Base-by-base conservation (phyloP, 495 filamentous ascomycete genomes). In the Delitschia confertaspora region DNA sequence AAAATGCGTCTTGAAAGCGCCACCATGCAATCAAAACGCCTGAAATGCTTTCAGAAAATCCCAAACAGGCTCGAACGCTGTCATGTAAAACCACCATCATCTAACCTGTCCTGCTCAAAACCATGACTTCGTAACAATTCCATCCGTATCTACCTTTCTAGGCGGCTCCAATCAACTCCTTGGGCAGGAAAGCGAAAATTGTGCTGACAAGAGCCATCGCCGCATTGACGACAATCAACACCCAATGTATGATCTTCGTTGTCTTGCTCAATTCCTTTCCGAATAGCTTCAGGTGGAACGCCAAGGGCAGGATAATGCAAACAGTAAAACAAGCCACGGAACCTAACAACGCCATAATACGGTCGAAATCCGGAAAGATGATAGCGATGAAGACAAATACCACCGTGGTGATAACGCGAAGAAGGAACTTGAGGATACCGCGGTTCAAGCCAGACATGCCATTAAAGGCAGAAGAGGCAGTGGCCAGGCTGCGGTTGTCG, bases 231-330 rank as follows among this genome's bases (percentile, higher is more conserved):
- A 76, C 62, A 53, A 95, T 81, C 58, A 95, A 60, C 44, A 68
- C 59, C 70, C 76, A 87, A 55, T 82, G 75, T 20, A 85, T 52
- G 2, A 75, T 58, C 46, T 75, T 76, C 58, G 95, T 85, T 29
- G 60, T 54, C 3, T 58, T 56, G n/a, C 67, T 63, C 36, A 98
- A 76, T 53, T 93, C 79, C 19, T 76, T 69, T n/a, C 78, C 78
- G 60, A 95, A 98, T 17, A 98, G 79, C 67, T 88, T 94, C 41
- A 98, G 66, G 58, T 98, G 84, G 56, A 98, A 98, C 16, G 84
- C 72, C 19, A 93, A 61, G 3, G 91, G 91, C 47, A 59, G 33
- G 45, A 93, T 88, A 46, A 98, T 81, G 65, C 91, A 95, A 39
- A 96, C 91, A 9, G 83, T 83, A 60, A 95, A 95, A 59, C 88